Base-by-base conservation (phyloP, 257 asterid species). In the Striga asiatica region DNA sequence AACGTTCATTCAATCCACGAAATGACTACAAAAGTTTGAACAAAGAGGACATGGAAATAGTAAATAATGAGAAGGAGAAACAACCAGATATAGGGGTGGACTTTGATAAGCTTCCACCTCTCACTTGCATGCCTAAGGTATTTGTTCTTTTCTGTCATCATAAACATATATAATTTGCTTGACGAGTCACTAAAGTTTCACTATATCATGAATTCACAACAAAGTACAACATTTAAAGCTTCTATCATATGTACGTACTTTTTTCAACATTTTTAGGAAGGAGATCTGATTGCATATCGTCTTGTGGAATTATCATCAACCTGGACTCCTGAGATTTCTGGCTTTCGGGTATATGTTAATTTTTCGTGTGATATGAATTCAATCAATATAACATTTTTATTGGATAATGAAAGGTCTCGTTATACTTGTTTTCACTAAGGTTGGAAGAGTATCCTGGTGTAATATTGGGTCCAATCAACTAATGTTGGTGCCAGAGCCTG, bases 271-370 rank as follows among this genome's bases (percentile, higher is more conserved):
- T 62, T 70, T 58, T 83, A 92, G 99, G 83, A 70, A 71, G 97
- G 95, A 60, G 95, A 84, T 64, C 70, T 83, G 75, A 76, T 92
- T 62, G 95, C 81, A 10, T 92, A 88, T 53, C 86, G 88, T 27
- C 17, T 82, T 56, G 80, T 88, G 62, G 95, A 88, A 68, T 76
- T 92, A 55, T 84, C 99, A 58, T 88, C 99, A 13, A 65, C 83
- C 66, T 88, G 97, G 97, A 84, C 93, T 52, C 99, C 99, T 19
- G 95, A 81, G 76, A 74, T 81, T 58, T 81, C 96, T 39, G 58
- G 76, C 5, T 76, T 49, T 68, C 86, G 92, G 74, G 99, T 92
- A 92, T 63, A 45, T 10, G 50, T 62, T 47, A 58, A 43, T 65
- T 62, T 27, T 47, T 42, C 24, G 49, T 38, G 54, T 48, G 50